These are phyloP conservation scores for Exsudoporus frostii DNA, from an alignment of 768 basidiomycete genomes.

Conservation along the genomic window DNA sequence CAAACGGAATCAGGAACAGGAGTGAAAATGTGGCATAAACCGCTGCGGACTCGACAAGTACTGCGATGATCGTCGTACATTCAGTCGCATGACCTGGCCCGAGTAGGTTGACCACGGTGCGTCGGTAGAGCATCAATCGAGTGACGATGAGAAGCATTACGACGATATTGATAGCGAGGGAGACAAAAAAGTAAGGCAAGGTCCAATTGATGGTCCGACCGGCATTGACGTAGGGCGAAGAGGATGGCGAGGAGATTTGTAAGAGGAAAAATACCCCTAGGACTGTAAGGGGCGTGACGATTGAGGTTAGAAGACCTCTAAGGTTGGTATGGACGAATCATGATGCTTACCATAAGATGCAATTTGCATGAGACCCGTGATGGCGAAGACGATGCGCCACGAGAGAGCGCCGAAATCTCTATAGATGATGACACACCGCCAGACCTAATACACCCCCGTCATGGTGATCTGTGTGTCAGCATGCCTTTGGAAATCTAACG, in stretches of 20 bases:
- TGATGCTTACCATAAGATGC: constrained; percentile 22
- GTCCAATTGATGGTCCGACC: constrained; percentile 23
- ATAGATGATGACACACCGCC: constrained; percentile 31
- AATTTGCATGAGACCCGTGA: constrained; percentile 25
- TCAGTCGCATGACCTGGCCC: constrained; percentile 24
- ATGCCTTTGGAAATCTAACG: background rate
- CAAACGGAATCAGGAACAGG: constrained; percentile 28
- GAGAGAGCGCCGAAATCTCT: constrained; percentile 15
- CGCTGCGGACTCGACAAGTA: constrained; percentile 29
- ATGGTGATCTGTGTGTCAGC: background rate
- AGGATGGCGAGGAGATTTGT: constrained; percentile 26
- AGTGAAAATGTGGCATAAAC: constrained; percentile 29
- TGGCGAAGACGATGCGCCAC: constrained; percentile 12
- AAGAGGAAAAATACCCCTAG: constrained; percentile 24
- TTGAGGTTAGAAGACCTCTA: background rate
- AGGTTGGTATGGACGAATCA: background rate
- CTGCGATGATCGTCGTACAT: constrained; percentile 25
- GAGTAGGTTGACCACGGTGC: constrained; percentile 11
- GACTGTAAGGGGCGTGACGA: constrained; percentile 3
- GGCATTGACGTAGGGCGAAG: constrained; percentile 23
- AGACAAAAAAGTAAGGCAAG: constrained; percentile 25
- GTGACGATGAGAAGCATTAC: constrained; percentile 24
- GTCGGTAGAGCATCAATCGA: constrained; percentile 28
- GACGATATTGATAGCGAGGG: constrained; percentile 26
- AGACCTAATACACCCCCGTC: constrained; percentile 13